Percentiles rank a stretch among this genome's conserved stretches.
These are phyloP conservation scores for Clarireedia paspali DNA, from an alignment of 2,329 filamentous ascomycete genomes.

Conservation along the genomic window DNA sequence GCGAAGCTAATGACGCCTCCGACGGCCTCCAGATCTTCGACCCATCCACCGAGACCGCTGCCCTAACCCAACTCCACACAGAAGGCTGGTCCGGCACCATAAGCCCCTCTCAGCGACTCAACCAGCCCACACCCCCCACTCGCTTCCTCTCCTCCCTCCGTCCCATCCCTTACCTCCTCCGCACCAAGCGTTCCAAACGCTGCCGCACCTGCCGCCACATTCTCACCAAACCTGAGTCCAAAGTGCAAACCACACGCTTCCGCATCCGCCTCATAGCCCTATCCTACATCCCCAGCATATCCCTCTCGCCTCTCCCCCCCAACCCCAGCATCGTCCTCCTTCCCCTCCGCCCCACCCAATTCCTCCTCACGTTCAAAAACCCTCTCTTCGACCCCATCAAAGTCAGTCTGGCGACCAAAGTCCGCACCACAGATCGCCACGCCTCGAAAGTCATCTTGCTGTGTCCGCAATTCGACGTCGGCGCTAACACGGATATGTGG, in stretches of 20 bases:
- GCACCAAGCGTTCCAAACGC: constrained; percentile 88
- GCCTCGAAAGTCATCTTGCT: constrained; percentile 79
- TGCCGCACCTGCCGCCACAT: constrained; percentile 92
- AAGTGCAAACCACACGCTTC: constrained; percentile 82
- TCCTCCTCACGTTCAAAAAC: constrained; percentile 84
- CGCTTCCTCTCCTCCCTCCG: constrained; percentile 68
- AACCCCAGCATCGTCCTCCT: constrained; percentile 14
- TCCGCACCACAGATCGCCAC: constrained; percentile 68
- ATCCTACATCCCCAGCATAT: constrained; percentile 79
- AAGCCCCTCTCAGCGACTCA: constrained; percentile 45
- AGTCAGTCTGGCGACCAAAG: constrained; percentile 79
- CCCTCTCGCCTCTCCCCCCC: constrained; percentile 54
- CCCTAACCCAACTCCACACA: constrained; percentile 43
- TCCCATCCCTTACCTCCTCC: constrained; percentile 73
- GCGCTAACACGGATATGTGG: constrained; percentile 88
- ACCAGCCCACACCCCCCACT: constrained; percentile 38
- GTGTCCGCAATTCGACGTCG: constrained; percentile 89
- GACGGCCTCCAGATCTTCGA: constrained; percentile 63
- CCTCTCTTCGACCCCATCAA: constrained; percentile 87
- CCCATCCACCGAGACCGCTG: constrained; percentile 45
- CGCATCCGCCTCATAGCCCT: constrained; percentile 85
- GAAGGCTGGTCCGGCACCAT: constrained; percentile 59
- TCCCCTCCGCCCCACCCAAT: constrained; percentile 55
- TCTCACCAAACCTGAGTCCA: constrained; percentile 87
- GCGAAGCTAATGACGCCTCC: constrained; percentile 61